A percentile compares a stretch with the other conserved stretches of the same genome.
phyloP scores from a whole-genome alignment of 2,329 filamentous ascomycete species.

The Pyricularia sp. region DNA sequence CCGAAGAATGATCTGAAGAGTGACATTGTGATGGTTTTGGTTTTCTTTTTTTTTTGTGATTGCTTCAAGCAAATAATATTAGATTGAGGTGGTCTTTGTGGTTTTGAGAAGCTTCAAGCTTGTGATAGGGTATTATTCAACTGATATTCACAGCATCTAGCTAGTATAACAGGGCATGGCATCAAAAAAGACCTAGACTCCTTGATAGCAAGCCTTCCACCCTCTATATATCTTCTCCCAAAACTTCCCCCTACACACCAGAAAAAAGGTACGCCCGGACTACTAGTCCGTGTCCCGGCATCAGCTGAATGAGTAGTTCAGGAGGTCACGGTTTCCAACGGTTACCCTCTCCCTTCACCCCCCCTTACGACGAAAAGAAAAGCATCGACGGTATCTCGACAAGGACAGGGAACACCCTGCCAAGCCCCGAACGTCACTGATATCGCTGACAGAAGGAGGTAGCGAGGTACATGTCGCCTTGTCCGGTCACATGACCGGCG shows the following conservation, averaged over 20 bases:
- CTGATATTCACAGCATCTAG: not conserved
- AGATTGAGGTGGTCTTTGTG: not conserved
- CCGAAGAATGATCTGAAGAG: constrained; percentile 28
- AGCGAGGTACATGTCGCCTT: not conserved
- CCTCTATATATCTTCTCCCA: not conserved
- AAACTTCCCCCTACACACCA: not conserved
- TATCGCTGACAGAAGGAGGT: not conserved
- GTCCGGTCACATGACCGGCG: constrained; percentile 3
- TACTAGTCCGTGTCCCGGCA: not conserved
- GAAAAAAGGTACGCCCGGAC: not conserved
- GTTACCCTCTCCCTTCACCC: not conserved
- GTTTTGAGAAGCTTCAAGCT: not conserved
- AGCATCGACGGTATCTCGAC: not conserved
- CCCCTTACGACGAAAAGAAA: not conserved
- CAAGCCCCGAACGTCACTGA: not conserved
- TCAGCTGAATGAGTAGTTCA: not conserved
- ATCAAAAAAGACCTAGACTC: not conserved
- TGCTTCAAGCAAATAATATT: not conserved
- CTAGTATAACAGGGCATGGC: not conserved
- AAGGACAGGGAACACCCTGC: not conserved
- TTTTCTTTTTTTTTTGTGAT: not conserved
- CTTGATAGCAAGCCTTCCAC: not conserved
- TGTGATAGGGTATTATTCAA: not conserved
- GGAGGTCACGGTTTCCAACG: not conserved
- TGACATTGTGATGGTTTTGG: constrained; percentile 14